These are phyloP conservation scores for Penicillium longicatenatum DNA, from an alignment of 495 filamentous ascomycete species.

Conservation along the genomic window DNA sequence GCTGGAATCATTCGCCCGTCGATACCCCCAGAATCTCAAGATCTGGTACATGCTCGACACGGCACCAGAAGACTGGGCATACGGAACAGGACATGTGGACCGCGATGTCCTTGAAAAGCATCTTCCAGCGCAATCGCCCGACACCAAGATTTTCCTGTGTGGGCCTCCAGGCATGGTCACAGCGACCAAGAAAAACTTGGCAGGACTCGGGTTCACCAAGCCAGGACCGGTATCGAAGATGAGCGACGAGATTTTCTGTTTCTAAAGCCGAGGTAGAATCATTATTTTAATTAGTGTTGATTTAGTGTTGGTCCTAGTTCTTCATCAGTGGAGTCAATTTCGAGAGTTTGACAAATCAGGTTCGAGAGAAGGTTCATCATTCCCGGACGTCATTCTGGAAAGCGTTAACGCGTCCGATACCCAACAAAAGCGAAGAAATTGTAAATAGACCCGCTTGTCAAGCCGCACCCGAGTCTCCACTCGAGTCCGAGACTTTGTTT, in stretches of 20 bases:
- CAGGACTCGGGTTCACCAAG: slow-evolving; percentile 1
- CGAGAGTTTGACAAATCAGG: background rate
- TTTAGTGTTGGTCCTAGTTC: background rate
- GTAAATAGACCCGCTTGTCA: background rate
- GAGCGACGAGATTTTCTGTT: slow-evolving; percentile 43
- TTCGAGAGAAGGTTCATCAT: background rate
- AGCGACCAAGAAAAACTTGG: slow-evolving; percentile 34
- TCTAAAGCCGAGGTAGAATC: slow-evolving; percentile 19
- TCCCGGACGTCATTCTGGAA: background rate
- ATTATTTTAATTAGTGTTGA: background rate
- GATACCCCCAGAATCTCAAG: slow-evolving; percentile 44
- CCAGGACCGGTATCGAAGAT: slow-evolving; percentile 40
- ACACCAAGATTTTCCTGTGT: slow-evolving; percentile 42
- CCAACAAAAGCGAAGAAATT: background rate
- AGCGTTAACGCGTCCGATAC: background rate
- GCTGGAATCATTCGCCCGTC: slow-evolving; percentile 48
- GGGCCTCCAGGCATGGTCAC: slow-evolving; percentile 45
- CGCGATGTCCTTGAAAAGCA: slow-evolving; percentile 22
- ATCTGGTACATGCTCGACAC: slow-evolving; percentile 49
- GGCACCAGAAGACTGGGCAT: slow-evolving; percentile 30
- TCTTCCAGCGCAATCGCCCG: slow-evolving; percentile 25
- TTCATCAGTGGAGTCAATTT: background rate
- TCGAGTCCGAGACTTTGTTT: background rate
- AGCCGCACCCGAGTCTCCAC: background rate
- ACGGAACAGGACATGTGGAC: slow-evolving; percentile 33